These are phyloP conservation scores for Entophlyctis helioformis DNA, from an alignment of 192 early-diverging fungal species.

Conservation along the genomic window DNA sequence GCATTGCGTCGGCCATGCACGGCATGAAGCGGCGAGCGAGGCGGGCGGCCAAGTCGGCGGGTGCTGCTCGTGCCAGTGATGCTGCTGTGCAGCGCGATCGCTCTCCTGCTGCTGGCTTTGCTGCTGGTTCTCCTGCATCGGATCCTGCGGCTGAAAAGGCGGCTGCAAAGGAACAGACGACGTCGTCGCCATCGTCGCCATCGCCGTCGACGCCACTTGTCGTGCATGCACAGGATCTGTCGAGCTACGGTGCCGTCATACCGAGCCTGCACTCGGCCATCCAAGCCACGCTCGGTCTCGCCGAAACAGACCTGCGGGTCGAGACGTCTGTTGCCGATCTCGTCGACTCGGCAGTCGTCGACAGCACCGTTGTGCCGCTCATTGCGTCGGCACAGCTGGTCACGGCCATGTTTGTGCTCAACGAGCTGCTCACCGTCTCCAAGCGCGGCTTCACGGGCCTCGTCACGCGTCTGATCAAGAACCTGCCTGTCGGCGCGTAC, in stretches of 20 bases:
- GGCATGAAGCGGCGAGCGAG: too few species aligned
- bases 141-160: too few species aligned
- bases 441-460: conserved; percentile 66
- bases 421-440: conserved; percentile 71
- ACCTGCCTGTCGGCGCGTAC: conserved; percentile 49
- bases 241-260: conserved; percentile 15
- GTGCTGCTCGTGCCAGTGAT: too few species aligned
- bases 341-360: conserved; percentile 4
- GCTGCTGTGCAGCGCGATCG: too few species aligned
- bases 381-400: conserved; percentile 46
- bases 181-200: too few species aligned
- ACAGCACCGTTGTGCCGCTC: too few species aligned
- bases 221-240: conserved; percentile 23
- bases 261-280: conserved; percentile 6
- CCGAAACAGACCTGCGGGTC: not conserved
- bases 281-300: not conserved
- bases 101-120: too few species aligned
- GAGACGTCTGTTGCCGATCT: conserved; percentile 10
- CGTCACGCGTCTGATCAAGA: conserved; percentile 53
- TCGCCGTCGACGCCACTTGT: not conserved
- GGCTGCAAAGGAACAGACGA: not conserved
- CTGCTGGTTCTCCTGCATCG: too few species aligned
- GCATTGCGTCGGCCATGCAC: conserved; percentile 55
- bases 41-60: too few species aligned
- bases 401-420: conserved; percentile 86